Conservation (phyloP, 306 rosid genomes). For the Castanea mollissima region DNA sequence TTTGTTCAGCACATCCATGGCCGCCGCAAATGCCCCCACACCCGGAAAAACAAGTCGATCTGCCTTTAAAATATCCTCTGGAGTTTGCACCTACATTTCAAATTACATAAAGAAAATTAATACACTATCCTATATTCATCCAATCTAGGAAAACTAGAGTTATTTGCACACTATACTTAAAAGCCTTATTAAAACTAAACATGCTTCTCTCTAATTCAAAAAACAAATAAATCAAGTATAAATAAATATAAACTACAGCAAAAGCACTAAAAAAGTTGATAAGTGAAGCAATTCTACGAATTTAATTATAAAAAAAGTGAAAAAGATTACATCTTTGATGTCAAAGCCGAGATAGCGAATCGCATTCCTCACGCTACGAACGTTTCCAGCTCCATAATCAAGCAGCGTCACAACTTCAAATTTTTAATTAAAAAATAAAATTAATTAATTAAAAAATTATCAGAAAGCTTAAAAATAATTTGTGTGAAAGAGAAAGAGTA, state of each 20-base stretch:
- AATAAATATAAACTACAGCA: not conserved
- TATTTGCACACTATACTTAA: not conserved
- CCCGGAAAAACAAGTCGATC: conserved; percentile 80
- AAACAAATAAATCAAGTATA: not conserved
- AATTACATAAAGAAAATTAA: not conserved
- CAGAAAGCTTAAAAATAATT: not conserved
- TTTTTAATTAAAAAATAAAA: not conserved
- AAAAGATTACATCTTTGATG: conserved; percentile 70
- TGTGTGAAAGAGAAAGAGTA: conserved; percentile 27
- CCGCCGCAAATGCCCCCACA: conserved; percentile 90
- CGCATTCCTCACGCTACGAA: conserved; percentile 88
- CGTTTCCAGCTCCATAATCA: conserved; percentile 95
- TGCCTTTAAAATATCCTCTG: conserved; percentile 81
- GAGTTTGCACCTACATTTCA: conserved; percentile 68
- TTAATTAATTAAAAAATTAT: not conserved
- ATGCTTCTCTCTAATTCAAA: not conserved
- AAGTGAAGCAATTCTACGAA: no score
- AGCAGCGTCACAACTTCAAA: conserved; percentile 78
- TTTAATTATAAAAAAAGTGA: not conserved
- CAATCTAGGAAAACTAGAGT: not conserved
- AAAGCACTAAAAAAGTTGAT: not conserved
- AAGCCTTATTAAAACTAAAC: not conserved
- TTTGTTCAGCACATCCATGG: conserved; percentile 85
- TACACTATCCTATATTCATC: not conserved
- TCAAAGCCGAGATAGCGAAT: conserved; percentile 76